phyloP scores from a whole-genome alignment of 495 filamentous ascomycete species.

The Platismatia glauca region DNA sequence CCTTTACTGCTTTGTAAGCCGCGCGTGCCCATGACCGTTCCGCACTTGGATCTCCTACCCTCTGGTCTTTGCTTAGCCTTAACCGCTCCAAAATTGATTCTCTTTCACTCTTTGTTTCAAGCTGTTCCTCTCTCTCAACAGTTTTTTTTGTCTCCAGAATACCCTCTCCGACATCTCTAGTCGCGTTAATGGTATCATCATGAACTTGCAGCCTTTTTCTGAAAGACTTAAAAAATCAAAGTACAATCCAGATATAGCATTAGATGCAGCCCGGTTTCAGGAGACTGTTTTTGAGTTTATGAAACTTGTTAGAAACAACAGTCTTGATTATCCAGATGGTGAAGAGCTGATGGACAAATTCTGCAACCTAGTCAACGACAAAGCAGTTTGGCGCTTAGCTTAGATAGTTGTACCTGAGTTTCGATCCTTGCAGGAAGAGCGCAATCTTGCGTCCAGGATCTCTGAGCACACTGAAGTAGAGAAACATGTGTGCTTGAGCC shows the following conservation, averaged over 20 bases:
- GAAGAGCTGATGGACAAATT: background rate
- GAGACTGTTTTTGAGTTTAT: background rate
- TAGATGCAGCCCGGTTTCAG: background rate
- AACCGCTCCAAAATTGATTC: background rate
- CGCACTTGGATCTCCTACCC: background rate
- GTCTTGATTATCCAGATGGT: background rate
- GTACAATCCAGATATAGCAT: background rate
- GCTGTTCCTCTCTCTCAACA: background rate
- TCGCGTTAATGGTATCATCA: background rate
- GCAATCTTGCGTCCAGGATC: background rate
- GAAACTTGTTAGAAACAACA: background rate
- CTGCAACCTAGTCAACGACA: background rate
- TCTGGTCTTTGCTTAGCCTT: background rate
- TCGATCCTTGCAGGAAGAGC: background rate
- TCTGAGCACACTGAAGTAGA: background rate
- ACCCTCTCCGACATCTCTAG: background rate
- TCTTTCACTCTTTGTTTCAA: background rate
- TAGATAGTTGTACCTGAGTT: background rate
- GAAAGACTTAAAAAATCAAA: background rate
- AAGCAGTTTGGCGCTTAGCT: background rate
- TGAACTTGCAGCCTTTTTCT: background rate
- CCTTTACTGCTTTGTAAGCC: no score
- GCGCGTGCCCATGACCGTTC: background rate
- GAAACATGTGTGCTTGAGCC: background rate
- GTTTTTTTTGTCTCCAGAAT: no score